Conservation (phyloP, 2,329 filamentous ascomycete species). For the Aspergillus quadricinctus region DNA sequence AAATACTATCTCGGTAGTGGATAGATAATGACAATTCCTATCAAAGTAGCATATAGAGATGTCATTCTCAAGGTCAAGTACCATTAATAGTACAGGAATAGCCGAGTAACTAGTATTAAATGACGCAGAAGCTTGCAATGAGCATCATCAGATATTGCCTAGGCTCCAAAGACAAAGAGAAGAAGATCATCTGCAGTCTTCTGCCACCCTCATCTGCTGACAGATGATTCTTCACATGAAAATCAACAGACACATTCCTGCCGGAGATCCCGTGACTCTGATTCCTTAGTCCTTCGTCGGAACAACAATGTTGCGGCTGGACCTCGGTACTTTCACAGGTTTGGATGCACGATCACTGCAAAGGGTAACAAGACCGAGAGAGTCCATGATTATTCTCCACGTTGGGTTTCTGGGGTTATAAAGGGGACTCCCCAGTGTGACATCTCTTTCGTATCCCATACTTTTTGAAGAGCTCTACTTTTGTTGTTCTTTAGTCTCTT, state of each 20-base stretch:
- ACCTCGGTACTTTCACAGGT: conserved; percentile 31
- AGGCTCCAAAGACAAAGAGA: not conserved
- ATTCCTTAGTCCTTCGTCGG: not conserved
- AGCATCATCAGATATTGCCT: not conserved
- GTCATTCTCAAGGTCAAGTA: not conserved
- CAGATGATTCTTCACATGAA: conserved; percentile 19
- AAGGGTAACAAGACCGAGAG: conserved; percentile 18
- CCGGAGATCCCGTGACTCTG: conserved; percentile 22
- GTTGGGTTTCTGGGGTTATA: conserved; percentile 9
- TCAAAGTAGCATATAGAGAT: not conserved
- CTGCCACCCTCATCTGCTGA: not conserved
- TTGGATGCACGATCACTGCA: conserved; percentile 8
- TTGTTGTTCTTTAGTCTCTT: conserved; percentile 1
- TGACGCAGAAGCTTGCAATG: not conserved
- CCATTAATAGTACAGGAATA: not conserved
- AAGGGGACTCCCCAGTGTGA: conserved; percentile 4
- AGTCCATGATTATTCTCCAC: not conserved
- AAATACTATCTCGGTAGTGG: too few relatives aligned
- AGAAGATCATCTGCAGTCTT: not conserved
- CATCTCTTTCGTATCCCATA: conserved; percentile 5
- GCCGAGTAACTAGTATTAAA: not conserved
- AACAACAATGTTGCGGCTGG: conserved; percentile 21
- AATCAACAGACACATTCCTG: not conserved
- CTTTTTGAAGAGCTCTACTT: conserved; percentile 2
- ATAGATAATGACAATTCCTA: not conserved